phyloP scores from a whole-genome alignment of 192 early-diverging fungal genomes.

The Backusella tuberculispora region DNA sequence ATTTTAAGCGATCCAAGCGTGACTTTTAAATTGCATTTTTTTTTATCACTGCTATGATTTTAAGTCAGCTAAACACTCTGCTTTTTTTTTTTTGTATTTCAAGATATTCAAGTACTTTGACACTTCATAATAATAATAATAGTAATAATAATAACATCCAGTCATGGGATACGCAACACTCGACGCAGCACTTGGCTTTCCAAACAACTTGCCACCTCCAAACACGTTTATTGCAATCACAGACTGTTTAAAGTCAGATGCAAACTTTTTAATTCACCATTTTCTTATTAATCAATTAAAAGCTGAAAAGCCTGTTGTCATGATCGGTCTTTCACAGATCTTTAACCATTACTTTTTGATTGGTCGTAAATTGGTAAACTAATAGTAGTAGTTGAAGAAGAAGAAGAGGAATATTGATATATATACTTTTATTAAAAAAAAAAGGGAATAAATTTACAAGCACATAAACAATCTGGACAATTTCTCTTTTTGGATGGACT shows the following conservation, averaged over 20 bases:
- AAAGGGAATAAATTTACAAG: conserved; percentile 57
- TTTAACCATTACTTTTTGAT: conserved; percentile 63
- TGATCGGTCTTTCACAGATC: conserved; percentile 61
- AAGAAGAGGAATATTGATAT: neutral
- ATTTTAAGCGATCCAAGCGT: too few relatives aligned
- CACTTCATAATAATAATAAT: neutral
- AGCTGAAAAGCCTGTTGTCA: conserved; percentile 53
- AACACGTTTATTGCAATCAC: conserved; percentile 54
- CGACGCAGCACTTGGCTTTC: conserved; percentile 50
- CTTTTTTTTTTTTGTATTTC: too few relatives aligned
- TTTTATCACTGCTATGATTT: too few relatives aligned
- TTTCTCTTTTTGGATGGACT: conserved; percentile 61
- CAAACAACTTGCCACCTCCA: conserved; percentile 47
- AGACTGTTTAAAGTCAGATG: conserved; percentile 58
- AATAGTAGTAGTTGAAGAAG: neutral
- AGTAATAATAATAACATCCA: neutral
- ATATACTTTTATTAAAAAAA: neutral
- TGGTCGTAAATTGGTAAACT: conserved; percentile 57
- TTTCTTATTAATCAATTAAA: conserved; percentile 64
- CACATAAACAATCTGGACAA: conserved; percentile 47
- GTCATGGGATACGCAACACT: conserved; percentile 54
- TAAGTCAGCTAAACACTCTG: too few relatives aligned
- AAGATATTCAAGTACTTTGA: too few relatives aligned
- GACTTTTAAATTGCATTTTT: too few relatives aligned
- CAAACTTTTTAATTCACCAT: conserved; percentile 65